phyloP scores from a whole-genome alignment of 768 basidiomycete genomes.

The Tulasnella sp. region DNA sequence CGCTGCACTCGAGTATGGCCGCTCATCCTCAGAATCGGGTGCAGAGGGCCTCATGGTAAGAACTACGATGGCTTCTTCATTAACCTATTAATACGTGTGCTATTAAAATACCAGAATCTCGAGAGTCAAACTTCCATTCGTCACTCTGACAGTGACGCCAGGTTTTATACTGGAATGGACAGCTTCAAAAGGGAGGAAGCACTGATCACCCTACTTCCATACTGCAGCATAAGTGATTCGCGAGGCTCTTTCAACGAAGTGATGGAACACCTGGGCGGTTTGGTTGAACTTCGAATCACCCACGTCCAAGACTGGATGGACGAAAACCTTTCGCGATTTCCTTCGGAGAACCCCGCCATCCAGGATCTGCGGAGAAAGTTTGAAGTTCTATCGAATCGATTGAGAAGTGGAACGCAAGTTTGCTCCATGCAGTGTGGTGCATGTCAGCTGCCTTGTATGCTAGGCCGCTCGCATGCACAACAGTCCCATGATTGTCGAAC shows the following conservation, averaged over 20 bases:
- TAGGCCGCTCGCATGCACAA: not conserved
- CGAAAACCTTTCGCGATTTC: constrained; percentile 49
- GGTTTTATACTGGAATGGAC: constrained; percentile 36
- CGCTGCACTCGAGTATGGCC: constrained; percentile 47
- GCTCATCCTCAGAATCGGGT: constrained; percentile 44
- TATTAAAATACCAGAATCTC: too few relatives aligned
- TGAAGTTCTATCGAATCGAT: not conserved
- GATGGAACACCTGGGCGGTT: constrained; percentile 38
- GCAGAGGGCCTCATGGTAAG: constrained; percentile 52
- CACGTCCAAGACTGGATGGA: constrained; percentile 52
- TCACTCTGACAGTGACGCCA: constrained; percentile 37
- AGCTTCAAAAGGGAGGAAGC: constrained; percentile 27
- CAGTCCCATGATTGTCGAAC: constrained; percentile 11
- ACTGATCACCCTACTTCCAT: constrained; percentile 14
- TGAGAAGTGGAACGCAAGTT: constrained; percentile 31
- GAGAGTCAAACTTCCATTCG: constrained; percentile 34
- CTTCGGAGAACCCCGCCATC: constrained; percentile 42
- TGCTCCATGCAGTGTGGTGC: constrained; percentile 6
- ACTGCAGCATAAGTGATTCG: constrained; percentile 31
- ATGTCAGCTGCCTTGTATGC: constrained; percentile 20
- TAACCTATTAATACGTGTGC: too few relatives aligned
- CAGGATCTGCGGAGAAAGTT: not conserved
- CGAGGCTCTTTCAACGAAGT: constrained; percentile 47
- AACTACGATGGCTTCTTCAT: not conserved
- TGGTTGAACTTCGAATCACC: constrained; percentile 44